Evolutionary conservation across 1,284 basidiomycete species (phyloP), one percentile per base, ranked within the genome.

Genomic region (Volvariella volvacea): DNA sequence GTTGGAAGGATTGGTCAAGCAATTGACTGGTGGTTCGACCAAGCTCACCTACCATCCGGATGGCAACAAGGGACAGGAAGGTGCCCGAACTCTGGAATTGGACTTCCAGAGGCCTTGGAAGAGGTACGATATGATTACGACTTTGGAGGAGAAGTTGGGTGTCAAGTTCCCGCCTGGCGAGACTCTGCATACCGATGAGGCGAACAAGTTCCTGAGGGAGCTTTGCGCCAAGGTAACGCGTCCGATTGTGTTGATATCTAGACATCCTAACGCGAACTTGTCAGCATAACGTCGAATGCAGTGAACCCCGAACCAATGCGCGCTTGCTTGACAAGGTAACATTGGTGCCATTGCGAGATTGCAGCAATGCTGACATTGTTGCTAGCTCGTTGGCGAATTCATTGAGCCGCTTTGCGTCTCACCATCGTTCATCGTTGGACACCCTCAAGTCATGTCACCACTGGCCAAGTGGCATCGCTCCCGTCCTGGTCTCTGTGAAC

Each of bases 391-490:
- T 43, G 95, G 95, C 48, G 95, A 99, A 64, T 98, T 76, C 67
- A 98, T 99, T 62, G 95, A 99, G 66, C 88, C 86, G 40, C 84
- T 99, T 50, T 99, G 95, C 70, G 83, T 98, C 61, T 95, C 90
- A 43, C 95, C 95, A 3, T 78, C 92, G 10, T 99, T 99, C 77
- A 99, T 99, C 55, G 91, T 94, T 50, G 96, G 95, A 20, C 95
- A 99, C 67, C 95, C 95, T 36, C 94, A 98, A 73, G 91, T 99
- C 57, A 99, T 99, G 95, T 97, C 93, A 2, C 95, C 95, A 6
- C 80, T 99, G 17, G 96, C 95, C 63, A 97, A 97, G 71, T 90
- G 88, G 76, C 91, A 96, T 66, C 87, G 93, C 50, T 90, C 88
- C 15, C 83, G 90, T 38, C 88, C 91, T 0, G 96, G 96, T 36